These are phyloP conservation scores for Erigeron philadelphicus DNA, from an alignment of 140 eudicot genomes.

Conservation along the genomic window DNA sequence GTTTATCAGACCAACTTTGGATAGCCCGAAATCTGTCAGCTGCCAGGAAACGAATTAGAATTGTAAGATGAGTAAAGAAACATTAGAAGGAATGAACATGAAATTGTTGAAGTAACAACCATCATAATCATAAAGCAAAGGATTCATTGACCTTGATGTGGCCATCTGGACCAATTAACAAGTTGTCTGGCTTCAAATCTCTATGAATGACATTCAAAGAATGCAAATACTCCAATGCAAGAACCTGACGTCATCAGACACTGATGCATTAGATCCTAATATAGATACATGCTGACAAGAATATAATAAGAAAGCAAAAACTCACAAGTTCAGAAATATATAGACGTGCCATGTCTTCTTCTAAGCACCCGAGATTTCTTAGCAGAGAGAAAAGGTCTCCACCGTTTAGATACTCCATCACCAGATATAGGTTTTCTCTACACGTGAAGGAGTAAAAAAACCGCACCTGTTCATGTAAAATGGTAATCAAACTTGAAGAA, in stretches of 20 bases:
- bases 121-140: conserved; percentile 13
- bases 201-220: conserved; percentile 87
- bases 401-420: conserved; percentile 94
- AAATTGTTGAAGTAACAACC: no score
- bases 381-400: conserved; percentile 95
- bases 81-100: not conserved
- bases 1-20: conserved; percentile 39
- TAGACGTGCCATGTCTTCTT: conserved; percentile 89
- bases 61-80: conserved; percentile 28
- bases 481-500: conserved; percentile 26
- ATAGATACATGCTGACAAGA: conserved; percentile 1
- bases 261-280: not conserved
- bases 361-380: conserved; percentile 87
- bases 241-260: conserved; percentile 55
- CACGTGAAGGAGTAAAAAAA: conserved; percentile 97
- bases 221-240: conserved; percentile 95
- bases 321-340: conserved; percentile 91
- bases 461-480: conserved; percentile 68
- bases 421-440: conserved; percentile 92
- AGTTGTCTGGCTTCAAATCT: conserved; percentile 96
- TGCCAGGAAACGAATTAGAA: conserved; percentile 34
- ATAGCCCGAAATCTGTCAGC: conserved; percentile 47
- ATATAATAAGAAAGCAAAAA: not conserved
- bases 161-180: conserved; percentile 88
- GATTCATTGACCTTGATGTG: conserved; percentile 86